Evolutionary conservation across 2,329 filamentous ascomycete genomes (phyloP).

Genomic region (Talaromyces sp.): DNA sequence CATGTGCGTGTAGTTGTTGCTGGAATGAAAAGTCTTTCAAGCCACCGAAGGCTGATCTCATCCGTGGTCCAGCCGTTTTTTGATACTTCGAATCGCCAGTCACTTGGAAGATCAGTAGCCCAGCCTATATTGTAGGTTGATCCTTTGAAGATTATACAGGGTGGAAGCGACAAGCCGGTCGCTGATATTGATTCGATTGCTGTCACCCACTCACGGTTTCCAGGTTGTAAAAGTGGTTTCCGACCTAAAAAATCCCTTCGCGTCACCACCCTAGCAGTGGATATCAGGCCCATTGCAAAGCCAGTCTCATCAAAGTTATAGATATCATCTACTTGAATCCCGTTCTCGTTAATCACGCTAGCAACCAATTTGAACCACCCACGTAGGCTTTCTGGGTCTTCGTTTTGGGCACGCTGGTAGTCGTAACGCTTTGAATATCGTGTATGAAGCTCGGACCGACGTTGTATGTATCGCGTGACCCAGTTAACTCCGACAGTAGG

Average conservation of each 20-base stretch:
- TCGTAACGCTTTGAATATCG: background rate
- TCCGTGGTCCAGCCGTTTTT: background rate
- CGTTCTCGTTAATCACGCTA: background rate
- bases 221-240: background rate
- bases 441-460: no score
- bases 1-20: background rate
- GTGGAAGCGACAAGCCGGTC: background rate
- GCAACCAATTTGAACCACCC: constrained; percentile 5
- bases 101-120: background rate
- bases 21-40: background rate
- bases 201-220: background rate
- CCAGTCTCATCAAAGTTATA: constrained; percentile 13
- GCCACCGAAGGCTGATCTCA: background rate
- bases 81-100: background rate
- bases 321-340: constrained; percentile 4
- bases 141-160: background rate
- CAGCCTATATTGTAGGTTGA: background rate
- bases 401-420: background rate
- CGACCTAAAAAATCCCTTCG: background rate
- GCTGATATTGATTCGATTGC: background rate
- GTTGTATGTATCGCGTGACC: no score
- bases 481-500: no score
- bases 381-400: background rate
- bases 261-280: constrained; percentile 2
- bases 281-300: constrained; percentile 5